phyloP scores from a whole-genome alignment of 768 basidiomycete genomes.

The Leccinellum albellum region DNA sequence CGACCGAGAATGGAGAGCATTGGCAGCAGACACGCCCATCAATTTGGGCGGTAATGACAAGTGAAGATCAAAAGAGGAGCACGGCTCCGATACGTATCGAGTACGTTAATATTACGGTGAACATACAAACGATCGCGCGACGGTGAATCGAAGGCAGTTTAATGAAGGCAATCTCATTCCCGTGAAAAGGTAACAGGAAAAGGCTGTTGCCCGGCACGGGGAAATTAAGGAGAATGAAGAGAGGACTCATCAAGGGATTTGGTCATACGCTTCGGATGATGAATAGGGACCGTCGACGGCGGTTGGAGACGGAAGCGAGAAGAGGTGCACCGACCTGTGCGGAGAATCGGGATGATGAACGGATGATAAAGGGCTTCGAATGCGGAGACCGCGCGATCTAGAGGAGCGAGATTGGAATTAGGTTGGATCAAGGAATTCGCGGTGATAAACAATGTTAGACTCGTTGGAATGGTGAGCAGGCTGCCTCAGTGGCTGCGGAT shows the following conservation, averaged over 20 bases:
- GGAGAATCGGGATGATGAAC: conserved; percentile 19
- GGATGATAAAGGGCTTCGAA: conserved; percentile 4
- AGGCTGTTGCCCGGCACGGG: conserved; percentile 3
- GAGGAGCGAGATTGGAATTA: conserved; percentile 21
- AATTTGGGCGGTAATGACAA: conserved; percentile 17
- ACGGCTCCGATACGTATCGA: conserved; percentile 26
- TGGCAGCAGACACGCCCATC: background rate
- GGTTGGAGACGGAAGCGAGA: background rate
- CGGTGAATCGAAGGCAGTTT: conserved; percentile 22
- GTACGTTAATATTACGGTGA: conserved; percentile 26
- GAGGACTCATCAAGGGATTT: background rate
- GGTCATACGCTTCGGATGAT: conserved; percentile 18
- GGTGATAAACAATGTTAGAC: conserved; percentile 9
- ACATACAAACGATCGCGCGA: conserved; percentile 6
- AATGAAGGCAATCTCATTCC: conserved; percentile 24
- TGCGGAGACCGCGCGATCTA: conserved; percentile 26
- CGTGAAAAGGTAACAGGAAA: conserved; percentile 7
- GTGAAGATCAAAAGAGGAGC: conserved; percentile 19
- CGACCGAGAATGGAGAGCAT: conserved; percentile 2
- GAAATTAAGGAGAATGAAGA: conserved; percentile 3
- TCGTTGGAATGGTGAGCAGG: conserved; percentile 5
- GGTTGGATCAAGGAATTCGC: conserved; percentile 16
- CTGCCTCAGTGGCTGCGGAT: conserved; percentile 4
- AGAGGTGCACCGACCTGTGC: conserved; percentile 11
- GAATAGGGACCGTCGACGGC: background rate